Percentiles rank a stretch among this genome's conserved stretches.
phyloP scores from a whole-genome alignment of 1,139 yeast genomes.

The Candida tetrigidarum region DNA sequence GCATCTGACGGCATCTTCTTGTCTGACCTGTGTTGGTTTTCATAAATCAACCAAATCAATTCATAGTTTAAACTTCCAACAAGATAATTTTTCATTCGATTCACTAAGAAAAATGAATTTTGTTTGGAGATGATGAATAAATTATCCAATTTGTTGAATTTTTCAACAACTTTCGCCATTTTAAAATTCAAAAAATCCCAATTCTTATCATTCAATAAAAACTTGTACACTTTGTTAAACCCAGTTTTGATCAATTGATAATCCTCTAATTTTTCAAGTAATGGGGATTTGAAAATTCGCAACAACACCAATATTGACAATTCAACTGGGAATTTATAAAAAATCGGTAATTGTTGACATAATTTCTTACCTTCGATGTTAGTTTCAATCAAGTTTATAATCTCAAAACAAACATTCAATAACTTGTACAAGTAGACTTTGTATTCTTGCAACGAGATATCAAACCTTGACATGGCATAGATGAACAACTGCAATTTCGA shows the following conservation, averaged over 20 bases:
- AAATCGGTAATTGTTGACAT: slow-evolving; percentile 44
- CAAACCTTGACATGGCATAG: slow-evolving; percentile 38
- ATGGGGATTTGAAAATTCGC: slow-evolving; percentile 42
- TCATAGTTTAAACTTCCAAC: slow-evolving; percentile 46
- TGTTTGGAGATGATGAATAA: slow-evolving; percentile 15
- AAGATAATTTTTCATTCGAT: slow-evolving; percentile 41
- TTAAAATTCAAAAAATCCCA: slow-evolving; percentile 34
- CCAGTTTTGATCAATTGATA: slow-evolving; percentile 33
- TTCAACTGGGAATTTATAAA: slow-evolving; percentile 45
- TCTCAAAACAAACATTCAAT: slow-evolving; percentile 32
- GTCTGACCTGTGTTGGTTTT: slow-evolving; percentile 20
- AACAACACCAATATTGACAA: slow-evolving; percentile 36
- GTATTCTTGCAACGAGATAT: slow-evolving; percentile 34
- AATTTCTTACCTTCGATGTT: slow-evolving; percentile 19
- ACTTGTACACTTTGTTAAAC: slow-evolving; percentile 31
- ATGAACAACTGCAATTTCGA: slow-evolving; percentile 46
- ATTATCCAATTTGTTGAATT: slow-evolving; percentile 28
- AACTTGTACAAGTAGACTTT: slow-evolving; percentile 33
- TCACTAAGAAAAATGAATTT: slow-evolving; percentile 34
- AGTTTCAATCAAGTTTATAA: slow-evolving; percentile 21
- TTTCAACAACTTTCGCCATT: slow-evolving; percentile 33
- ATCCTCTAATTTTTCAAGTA: slow-evolving; percentile 33
- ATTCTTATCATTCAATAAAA: slow-evolving; percentile 23
- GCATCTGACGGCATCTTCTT: neutral
- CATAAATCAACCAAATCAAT: slow-evolving; percentile 45